These are phyloP conservation scores for Aspergillus piperis DNA, from an alignment of 2,329 filamentous ascomycete genomes.

Conservation along the genomic window DNA sequence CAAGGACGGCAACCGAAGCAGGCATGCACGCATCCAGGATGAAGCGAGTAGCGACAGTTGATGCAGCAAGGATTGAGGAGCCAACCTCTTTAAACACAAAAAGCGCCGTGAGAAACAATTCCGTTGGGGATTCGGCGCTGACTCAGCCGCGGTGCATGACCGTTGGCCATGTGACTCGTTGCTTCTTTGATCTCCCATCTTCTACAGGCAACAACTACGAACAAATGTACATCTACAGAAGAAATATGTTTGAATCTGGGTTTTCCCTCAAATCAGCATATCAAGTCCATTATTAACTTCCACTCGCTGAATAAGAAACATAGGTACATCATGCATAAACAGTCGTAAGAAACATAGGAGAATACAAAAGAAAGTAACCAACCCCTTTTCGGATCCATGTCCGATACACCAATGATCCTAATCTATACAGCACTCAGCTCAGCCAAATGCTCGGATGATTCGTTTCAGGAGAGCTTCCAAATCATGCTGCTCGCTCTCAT, in stretches of 20 bases:
- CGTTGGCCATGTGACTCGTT: not conserved
- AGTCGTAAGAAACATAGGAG: slow-evolving; percentile 24
- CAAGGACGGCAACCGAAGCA: not conserved
- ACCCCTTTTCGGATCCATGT: not conserved
- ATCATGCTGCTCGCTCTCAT: slow-evolving; percentile 2
- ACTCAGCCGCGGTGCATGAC: slow-evolving; percentile 1
- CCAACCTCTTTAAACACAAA: not conserved
- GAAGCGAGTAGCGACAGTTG: not conserved
- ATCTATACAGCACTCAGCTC: slow-evolving; percentile 5
- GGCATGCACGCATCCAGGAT: not conserved
- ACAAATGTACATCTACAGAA: not conserved
- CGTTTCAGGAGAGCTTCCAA: slow-evolving; percentile 20
- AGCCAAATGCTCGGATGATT: slow-evolving; percentile 21
- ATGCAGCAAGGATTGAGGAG: not conserved
- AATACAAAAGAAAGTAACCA: slow-evolving; percentile 22
- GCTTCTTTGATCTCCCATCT: not conserved
- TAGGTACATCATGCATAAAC: slow-evolving; percentile 10
- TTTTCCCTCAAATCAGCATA: not conserved
- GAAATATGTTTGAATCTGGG: not conserved
- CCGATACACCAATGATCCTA: not conserved
- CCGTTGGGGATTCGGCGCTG: not conserved
- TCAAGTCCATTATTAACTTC: not conserved
- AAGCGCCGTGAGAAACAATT: not conserved
- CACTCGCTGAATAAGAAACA: not conserved
- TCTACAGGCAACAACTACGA: not conserved